phyloP scores from a whole-genome alignment of 768 basidiomycete species.

The Leccinum obscurum region DNA sequence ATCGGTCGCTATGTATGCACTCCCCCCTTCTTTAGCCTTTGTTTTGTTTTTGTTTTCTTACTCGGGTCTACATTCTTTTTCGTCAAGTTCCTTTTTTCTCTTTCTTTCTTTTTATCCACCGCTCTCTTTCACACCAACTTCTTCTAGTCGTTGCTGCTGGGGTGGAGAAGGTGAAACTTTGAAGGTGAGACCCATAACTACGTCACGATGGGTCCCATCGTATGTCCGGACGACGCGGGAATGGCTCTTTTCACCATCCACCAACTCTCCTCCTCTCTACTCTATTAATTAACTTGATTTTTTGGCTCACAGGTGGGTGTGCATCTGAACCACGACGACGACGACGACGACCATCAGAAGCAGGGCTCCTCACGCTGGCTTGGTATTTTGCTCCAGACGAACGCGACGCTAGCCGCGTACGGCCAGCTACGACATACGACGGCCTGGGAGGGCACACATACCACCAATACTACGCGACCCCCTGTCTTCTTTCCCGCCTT shows the following conservation, averaged over 20 bases:
- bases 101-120: background rate
- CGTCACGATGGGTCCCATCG: background rate
- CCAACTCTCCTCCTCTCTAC: background rate
- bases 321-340: background rate
- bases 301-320: background rate
- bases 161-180: background rate
- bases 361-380: background rate
- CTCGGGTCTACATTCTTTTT: background rate
- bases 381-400: background rate
- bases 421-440: background rate
- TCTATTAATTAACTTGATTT: background rate
- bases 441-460: background rate
- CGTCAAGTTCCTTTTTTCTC: background rate
- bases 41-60: background rate
- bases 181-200: background rate
- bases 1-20: background rate
- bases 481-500: background rate
- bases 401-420: background rate
- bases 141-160: background rate
- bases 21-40: background rate
- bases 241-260: background rate
- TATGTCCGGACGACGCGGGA: background rate
- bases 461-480: background rate
- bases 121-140: background rate
- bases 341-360: background rate